Evolutionary conservation across 2,329 filamentous ascomycete species (phyloP), one percentile per base, ranked within the genome.

Genomic region (Talaromyces piceae): DNA sequence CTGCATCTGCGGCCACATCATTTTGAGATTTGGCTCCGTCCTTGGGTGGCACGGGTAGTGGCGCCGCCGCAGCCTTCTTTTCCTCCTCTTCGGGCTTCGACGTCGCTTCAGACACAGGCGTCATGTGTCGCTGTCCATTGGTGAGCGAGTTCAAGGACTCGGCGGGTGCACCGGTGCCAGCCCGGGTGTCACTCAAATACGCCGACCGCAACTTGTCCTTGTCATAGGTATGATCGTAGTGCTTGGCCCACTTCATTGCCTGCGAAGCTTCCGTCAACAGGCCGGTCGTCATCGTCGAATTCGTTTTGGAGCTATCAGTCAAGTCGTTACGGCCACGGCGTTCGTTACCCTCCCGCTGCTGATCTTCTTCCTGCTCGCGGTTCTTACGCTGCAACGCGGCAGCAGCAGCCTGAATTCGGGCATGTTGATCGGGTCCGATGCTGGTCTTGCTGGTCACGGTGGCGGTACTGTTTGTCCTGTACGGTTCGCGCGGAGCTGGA

Each of bases 151-250:
- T 61, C 28, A 76, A 68, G 11, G 75, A 72, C 13, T 76, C 72
- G 37, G 73, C 69, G 1, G 73, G 75, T 18, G 73, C 56, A 11
- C 88, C 88, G 53, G 81, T 86, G 20, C 91, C 90, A 39, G 86
- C 83, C 57, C 77, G 81, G 45, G 73, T 74, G 63, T 94, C 84
- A 43, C 82, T 81, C 47, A 97, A 77, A 68, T 97, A 97, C n/a
- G 88, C 83, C 57, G 88, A 83, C 49, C 90, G 84, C 56, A 95
- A 85, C 6, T 85, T 77, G 61, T 93, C 84, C 70, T 93, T 94
- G 70, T 97, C 93, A 65, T 96, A 97, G 61, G 90, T 90, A 68
- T 91, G 93, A 69, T 97, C 93, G 65, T 96, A 97, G 61, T 90
- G 90, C 68, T 79, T 91, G 27, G 91, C 89, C 93, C 93, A 98